Conservation (phyloP, 2,329 filamentous ascomycete genomes). For the Apiospora arundinis region DNA sequence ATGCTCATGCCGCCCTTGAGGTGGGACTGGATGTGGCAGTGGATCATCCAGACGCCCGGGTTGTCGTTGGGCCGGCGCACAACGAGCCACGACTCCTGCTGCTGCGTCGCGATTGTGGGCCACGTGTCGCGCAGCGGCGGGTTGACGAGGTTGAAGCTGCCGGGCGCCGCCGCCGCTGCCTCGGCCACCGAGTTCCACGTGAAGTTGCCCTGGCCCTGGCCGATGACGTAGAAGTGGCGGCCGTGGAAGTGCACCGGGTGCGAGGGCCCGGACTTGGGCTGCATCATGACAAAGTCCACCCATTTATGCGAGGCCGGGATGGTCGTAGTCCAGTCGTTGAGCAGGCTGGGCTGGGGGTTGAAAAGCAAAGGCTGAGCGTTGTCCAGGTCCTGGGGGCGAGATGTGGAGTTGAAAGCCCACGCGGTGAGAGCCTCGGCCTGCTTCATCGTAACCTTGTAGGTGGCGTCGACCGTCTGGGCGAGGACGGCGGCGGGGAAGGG, state of each 20-base stretch:
- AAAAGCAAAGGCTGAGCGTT: conserved; percentile 54
- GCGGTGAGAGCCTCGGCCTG: conserved; percentile 50
- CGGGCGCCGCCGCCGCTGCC: conserved; percentile 52
- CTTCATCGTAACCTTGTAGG: conserved; percentile 47
- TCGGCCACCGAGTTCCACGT: conserved; percentile 60
- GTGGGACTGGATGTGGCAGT: conserved; percentile 63
- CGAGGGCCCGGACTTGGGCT: conserved; percentile 42
- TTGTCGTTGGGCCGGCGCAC: conserved; percentile 59
- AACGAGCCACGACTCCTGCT: conserved; percentile 51
- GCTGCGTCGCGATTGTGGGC: conserved; percentile 42
- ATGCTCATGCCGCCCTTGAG: conserved; percentile 61
- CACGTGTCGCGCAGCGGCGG: conserved; percentile 61
- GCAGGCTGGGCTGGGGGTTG: conserved; percentile 42
- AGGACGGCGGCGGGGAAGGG: conserved; percentile 56
- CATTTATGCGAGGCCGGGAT: conserved; percentile 49
- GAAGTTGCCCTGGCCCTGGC: conserved; percentile 56
- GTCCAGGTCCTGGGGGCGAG: conserved; percentile 45
- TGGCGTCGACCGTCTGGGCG: conserved; percentile 50
- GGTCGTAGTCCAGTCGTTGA: conserved; percentile 49
- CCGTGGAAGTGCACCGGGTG: conserved; percentile 71
- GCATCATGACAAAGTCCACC: conserved; percentile 62
- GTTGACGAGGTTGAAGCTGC: conserved; percentile 61
- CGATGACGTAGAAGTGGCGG: conserved; percentile 65
- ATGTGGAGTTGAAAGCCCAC: conserved; percentile 59
- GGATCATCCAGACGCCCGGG: conserved; percentile 60